A percentile compares a stretch with the other conserved stretches of the same genome.
Evolutionary conservation across 768 basidiomycete species (phyloP).

Genomic region (Kwoniella sp.): DNA sequence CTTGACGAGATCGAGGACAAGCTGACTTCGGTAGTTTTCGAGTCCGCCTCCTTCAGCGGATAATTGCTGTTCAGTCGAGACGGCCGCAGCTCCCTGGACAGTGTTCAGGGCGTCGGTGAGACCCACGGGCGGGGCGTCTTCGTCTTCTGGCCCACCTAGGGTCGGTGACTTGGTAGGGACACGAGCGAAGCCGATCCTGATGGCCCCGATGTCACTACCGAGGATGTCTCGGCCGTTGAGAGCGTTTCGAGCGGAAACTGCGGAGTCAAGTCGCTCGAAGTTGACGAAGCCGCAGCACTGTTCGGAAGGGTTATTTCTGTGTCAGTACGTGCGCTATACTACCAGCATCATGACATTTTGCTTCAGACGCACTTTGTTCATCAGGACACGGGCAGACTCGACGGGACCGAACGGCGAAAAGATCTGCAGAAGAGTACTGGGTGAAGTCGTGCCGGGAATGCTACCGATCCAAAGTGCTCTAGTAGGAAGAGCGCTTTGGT

Average conservation of each 20-base stretch:
- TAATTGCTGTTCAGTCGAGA: slow-evolving; percentile 91
- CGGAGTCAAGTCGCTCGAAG: slow-evolving; percentile 95
- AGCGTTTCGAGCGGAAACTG: slow-evolving; percentile 90
- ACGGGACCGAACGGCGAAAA: slow-evolving; percentile 98
- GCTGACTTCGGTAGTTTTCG: slow-evolving; percentile 92
- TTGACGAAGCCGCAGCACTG: slow-evolving; percentile 66
- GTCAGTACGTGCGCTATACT: neutral
- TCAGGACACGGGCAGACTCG: slow-evolving; percentile 92
- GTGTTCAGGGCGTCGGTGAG: slow-evolving; percentile 61
- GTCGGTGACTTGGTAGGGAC: slow-evolving; percentile 75
- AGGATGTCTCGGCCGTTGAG: slow-evolving; percentile 94
- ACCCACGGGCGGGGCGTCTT: slow-evolving; percentile 65
- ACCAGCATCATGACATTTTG: slow-evolving; percentile 58
- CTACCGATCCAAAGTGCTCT: slow-evolving; percentile 97
- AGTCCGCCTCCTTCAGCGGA: slow-evolving; percentile 72
- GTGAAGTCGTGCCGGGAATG: slow-evolving; percentile 92
- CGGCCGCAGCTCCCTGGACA: slow-evolving; percentile 88
- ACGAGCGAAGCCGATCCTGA: slow-evolving; percentile 94
- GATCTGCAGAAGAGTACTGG: slow-evolving; percentile 89
- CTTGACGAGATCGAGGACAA: slow-evolving; percentile 58
- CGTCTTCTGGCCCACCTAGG: slow-evolving; percentile 59
- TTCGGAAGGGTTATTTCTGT: neutral
- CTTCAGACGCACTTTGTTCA: slow-evolving; percentile 97
- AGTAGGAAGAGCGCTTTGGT: slow-evolving; percentile 87
- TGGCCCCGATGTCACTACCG: slow-evolving; percentile 93